Evolutionary conservation across 441 rosid species (phyloP).

Genomic region (Pelargonium fulgidum): DNA sequence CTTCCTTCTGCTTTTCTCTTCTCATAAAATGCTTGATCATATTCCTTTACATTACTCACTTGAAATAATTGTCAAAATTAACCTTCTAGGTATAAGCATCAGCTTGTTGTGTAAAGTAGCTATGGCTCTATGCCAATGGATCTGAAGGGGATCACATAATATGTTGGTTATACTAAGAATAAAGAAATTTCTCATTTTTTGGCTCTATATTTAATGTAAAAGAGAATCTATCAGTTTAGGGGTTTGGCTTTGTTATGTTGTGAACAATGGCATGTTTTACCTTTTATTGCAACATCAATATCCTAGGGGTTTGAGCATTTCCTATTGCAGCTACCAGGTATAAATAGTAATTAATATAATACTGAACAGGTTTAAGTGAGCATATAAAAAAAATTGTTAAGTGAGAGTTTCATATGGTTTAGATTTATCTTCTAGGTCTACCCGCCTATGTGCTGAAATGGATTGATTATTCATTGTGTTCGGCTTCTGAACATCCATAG

Average conservation of each 20-base stretch:
- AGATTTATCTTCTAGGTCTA: neutral
- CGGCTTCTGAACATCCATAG: slow-evolving; percentile 5
- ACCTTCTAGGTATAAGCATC: neutral
- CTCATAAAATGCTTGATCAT: neutral
- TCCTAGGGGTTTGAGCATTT: neutral
- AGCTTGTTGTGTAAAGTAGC: neutral
- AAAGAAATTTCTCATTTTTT: neutral
- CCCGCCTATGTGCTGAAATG: neutral
- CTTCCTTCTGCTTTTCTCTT: too few relatives aligned
- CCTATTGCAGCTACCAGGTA: neutral
- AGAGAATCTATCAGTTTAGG: neutral
- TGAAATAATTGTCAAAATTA: neutral
- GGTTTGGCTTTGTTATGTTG: neutral
- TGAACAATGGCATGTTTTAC: neutral
- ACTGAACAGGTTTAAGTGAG: neutral
- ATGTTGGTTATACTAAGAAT: too few relatives aligned
- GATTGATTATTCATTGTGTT: neutral
- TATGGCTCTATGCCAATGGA: neutral
- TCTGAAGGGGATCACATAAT: neutral
- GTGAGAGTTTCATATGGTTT: neutral
- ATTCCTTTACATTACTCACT: neutral
- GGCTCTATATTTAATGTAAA: neutral
- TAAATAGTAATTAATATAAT: neutral
- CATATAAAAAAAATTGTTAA: too few relatives aligned
- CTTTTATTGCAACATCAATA: neutral